phyloP scores from a whole-genome alignment of 2,329 filamentous ascomycete species.

The Seiridium unicorne region DNA sequence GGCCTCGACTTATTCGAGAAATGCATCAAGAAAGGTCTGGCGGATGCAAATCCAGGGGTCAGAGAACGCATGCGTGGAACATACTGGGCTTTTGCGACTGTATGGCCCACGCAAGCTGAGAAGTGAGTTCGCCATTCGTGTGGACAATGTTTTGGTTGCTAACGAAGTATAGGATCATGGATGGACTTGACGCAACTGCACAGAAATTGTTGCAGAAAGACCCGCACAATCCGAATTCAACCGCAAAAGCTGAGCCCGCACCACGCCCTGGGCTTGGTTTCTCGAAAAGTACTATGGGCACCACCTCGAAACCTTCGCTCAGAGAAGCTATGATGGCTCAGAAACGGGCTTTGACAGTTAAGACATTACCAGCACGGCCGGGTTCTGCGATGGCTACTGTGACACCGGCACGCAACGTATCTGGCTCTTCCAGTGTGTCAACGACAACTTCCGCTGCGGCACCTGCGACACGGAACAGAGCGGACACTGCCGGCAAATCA shows the following conservation, averaged over 20 bases:
- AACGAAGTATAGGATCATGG: conserved; percentile 63
- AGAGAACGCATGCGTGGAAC: conserved; percentile 81
- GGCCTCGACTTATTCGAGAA: conserved; percentile 84
- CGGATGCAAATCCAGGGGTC: conserved; percentile 85
- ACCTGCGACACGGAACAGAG: conserved; percentile 37
- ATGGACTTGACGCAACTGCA: conserved; percentile 72
- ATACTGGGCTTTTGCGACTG: conserved; percentile 78
- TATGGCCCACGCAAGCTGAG: conserved; percentile 79
- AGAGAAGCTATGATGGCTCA: conserved; percentile 84
- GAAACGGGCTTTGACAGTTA: conserved; percentile 58
- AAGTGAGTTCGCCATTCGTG: conserved; percentile 47
- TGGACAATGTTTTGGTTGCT: not conserved
- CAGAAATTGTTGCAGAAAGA: conserved; percentile 81
- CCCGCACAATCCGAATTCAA: conserved; percentile 73
- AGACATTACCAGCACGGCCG: conserved; percentile 54
- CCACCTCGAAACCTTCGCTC: conserved; percentile 62
- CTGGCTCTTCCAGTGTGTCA: conserved; percentile 34
- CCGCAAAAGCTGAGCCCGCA: conserved; percentile 48
- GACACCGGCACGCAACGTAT: conserved; percentile 47
- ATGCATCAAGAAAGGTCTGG: conserved; percentile 83
- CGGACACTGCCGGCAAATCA: conserved; percentile 41
- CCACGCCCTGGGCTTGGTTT: conserved; percentile 57
- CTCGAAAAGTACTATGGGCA: conserved; percentile 58
- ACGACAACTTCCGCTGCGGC: conserved; percentile 29
- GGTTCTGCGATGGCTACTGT: conserved; percentile 65